phyloP scores from a whole-genome alignment of 768 basidiomycete species.

The Calocybe cyanea region DNA sequence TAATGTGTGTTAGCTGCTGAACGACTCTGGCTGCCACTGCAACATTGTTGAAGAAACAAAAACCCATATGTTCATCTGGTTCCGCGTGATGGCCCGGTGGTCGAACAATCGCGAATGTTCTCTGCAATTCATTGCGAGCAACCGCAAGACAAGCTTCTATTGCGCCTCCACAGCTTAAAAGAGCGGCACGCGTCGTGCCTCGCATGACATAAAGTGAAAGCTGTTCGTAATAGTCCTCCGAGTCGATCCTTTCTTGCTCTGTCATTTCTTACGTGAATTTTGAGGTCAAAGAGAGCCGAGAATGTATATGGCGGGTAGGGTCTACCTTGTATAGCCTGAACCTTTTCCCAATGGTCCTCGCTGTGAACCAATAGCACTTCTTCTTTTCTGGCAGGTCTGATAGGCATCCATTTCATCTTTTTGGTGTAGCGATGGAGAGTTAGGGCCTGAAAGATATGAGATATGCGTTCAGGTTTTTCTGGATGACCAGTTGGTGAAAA shows the following conservation, averaged over 20 bases:
- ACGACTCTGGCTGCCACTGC: conserved; percentile 87
- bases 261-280: conserved; percentile 54
- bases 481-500: conserved; percentile 53
- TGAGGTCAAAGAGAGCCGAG: background rate
- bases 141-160: conserved; percentile 88
- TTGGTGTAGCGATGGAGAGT: conserved; percentile 52
- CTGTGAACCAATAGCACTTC: conserved; percentile 90
- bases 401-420: conserved; percentile 76
- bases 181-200: conserved; percentile 79
- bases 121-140: conserved; percentile 73
- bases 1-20: conserved; percentile 63
- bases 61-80: conserved; percentile 97
- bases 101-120: conserved; percentile 91
- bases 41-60: conserved; percentile 99
- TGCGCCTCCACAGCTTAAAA: conserved; percentile 91
- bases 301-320: conserved; percentile 10
- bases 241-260: conserved; percentile 69
- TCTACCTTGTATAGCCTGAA: conserved; percentile 79
- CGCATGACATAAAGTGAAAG: conserved; percentile 90
- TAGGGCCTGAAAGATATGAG: conserved; percentile 66
- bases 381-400: conserved; percentile 66
- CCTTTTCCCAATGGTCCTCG: conserved; percentile 89
- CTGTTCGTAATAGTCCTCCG: conserved; percentile 81
- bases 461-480: conserved; percentile 85
- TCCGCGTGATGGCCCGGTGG: conserved; percentile 99